These are phyloP conservation scores for Cryphonectria parasitica DNA, from an alignment of 2,329 filamentous ascomycete species.

Conservation along the genomic window DNA sequence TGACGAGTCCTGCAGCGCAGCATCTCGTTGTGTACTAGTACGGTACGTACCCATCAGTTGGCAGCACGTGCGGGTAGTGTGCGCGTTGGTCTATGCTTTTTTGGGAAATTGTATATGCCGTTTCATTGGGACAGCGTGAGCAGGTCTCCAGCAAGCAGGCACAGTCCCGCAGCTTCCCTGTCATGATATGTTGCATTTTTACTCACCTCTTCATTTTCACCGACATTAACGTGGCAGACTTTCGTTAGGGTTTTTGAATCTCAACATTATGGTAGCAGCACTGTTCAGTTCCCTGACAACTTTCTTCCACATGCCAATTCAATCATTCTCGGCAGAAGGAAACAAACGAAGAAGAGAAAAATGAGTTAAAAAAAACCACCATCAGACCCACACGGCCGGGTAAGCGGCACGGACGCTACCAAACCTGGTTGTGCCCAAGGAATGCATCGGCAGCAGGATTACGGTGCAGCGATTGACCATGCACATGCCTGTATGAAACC, in stretches of 20 bases:
- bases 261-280: too few relatives aligned
- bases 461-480: neutral
- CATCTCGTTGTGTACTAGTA: neutral
- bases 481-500: neutral
- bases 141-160: neutral
- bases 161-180: neutral
- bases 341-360: too few relatives aligned
- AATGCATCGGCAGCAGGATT: neutral
- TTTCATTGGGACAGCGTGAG: neutral
- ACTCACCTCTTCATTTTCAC: neutral
- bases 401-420: neutral
- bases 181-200: neutral
- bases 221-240: neutral
- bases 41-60: neutral
- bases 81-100: neutral
- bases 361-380: neutral
- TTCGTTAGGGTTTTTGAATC: neutral
- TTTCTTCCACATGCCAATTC: too few relatives aligned
- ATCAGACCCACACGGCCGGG: neutral
- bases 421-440: neutral
- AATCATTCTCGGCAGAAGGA: too few relatives aligned
- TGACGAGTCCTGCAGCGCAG: conserved; percentile 1
- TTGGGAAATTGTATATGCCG: neutral
- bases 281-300: too few relatives aligned
- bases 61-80: neutral